Evolutionary conservation across 202 grass and related monocot species (phyloP).

Genomic region (Tripidium arundinaceum): DNA sequence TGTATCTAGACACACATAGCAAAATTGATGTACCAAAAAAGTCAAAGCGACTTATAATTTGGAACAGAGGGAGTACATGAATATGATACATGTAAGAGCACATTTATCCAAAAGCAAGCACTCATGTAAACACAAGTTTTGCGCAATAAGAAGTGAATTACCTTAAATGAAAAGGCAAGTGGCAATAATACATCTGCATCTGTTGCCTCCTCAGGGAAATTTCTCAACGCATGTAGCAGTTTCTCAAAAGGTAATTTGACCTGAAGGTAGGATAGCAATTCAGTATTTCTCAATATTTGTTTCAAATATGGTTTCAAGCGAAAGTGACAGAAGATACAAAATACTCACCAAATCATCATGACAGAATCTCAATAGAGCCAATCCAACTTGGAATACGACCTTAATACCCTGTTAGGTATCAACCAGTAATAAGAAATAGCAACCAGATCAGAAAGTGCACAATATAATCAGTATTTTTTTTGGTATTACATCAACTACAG

Average conservation of each 20-base stretch:
- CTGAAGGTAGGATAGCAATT: slow-evolving; percentile 35
- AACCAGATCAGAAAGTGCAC: slow-evolving; percentile 14
- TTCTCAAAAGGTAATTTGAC: slow-evolving; percentile 89
- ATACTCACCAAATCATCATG: slow-evolving; percentile 81
- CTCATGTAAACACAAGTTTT: too few relatives aligned
- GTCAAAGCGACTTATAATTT: too few relatives aligned
- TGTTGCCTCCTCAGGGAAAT: slow-evolving; percentile 85
- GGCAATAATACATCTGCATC: slow-evolving; percentile 77
- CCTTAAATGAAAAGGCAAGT: too few relatives aligned
- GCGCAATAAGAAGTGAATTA: too few relatives aligned
- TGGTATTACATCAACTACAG: too few relatives aligned
- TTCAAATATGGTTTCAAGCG: neutral
- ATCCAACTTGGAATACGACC: slow-evolving; percentile 90
- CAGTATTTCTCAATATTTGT: neutral
- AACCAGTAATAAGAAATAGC: neutral
- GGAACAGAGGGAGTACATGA: too few relatives aligned
- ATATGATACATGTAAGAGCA: too few relatives aligned
- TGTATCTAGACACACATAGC: too few relatives aligned
- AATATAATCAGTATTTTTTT: too few relatives aligned
- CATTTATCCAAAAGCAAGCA: too few relatives aligned
- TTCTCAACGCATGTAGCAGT: slow-evolving; percentile 70
- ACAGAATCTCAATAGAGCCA: slow-evolving; percentile 81
- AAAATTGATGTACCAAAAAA: too few relatives aligned
- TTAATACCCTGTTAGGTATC: slow-evolving; percentile 58
- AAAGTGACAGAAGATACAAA: slow-evolving; percentile 3